Evolutionary conservation across 2,329 filamentous ascomycete species (phyloP).

Genomic region (Myriosclerotinia duriaeana): DNA sequence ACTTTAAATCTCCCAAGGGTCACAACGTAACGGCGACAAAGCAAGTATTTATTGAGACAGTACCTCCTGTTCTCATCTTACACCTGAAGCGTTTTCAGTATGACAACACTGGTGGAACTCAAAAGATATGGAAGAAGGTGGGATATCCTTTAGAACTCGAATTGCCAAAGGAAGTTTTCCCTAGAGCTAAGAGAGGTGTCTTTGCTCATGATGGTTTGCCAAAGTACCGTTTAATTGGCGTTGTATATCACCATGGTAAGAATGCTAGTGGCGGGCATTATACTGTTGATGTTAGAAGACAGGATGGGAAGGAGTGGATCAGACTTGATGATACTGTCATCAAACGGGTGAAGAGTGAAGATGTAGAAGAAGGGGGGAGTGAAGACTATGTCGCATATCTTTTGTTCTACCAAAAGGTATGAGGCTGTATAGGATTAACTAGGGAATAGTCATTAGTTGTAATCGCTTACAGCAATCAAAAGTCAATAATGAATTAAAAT

Average conservation of each 20-base stretch:
- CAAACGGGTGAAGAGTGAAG: conserved; percentile 77
- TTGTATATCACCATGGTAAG: conserved; percentile 97
- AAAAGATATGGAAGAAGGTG: conserved; percentile 98
- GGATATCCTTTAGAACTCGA: conserved; percentile 94
- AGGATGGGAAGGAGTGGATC: conserved; percentile 95
- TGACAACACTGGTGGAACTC: conserved; percentile 79
- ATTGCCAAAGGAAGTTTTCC: conserved; percentile 86
- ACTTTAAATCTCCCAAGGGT: conserved; percentile 78
- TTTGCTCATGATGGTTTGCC: conserved; percentile 68
- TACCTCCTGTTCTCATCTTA: conserved; percentile 88
- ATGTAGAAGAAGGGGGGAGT: conserved; percentile 81
- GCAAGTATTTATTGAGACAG: conserved; percentile 88
- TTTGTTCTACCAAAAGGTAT: conserved; percentile 75
- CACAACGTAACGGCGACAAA: conserved; percentile 79
- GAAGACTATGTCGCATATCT: conserved; percentile 97
- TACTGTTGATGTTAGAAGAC: conserved; percentile 92
- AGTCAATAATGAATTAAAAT: too few species aligned
- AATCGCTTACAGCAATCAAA: too few species aligned
- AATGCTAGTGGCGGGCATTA: conserved; percentile 96
- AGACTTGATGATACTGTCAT: conserved; percentile 93
- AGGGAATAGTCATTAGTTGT: too few species aligned
- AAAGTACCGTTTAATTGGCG: conserved; percentile 81
- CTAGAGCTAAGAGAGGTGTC: conserved; percentile 67
- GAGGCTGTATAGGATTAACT: conserved; percentile 18
- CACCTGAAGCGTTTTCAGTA: conserved; percentile 98